A percentile compares a stretch with the other conserved stretches of the same genome.
Conservation (phyloP, 2,329 filamentous ascomycete genomes). For the Epichloe glyceriae region DNA sequence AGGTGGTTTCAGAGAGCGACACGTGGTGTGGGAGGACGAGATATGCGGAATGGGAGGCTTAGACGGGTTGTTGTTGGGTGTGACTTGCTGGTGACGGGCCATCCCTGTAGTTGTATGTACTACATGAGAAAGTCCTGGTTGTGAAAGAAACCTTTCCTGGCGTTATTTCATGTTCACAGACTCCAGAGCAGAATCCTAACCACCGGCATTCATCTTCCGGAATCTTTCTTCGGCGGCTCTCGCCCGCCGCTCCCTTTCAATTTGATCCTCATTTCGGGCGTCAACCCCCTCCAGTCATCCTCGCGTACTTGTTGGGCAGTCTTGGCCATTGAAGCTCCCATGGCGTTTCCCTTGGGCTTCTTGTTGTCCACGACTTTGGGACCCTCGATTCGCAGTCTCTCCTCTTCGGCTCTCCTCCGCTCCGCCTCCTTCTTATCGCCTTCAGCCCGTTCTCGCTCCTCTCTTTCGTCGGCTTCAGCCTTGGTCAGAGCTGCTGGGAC, state of each 20-base stretch:
- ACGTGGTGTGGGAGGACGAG: too few relatives aligned
- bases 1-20: too few relatives aligned
- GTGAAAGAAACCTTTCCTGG: too few relatives aligned
- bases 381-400: conserved; percentile 56
- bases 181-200: conserved; percentile 6
- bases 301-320: conserved; percentile 69
- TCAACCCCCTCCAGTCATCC: conserved; percentile 74
- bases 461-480: conserved; percentile 56
- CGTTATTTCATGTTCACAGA: too few relatives aligned
- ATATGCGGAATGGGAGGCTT: too few relatives aligned
- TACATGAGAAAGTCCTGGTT: too few relatives aligned
- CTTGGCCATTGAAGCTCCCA: conserved; percentile 46
- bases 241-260: conserved; percentile 77
- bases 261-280: conserved; percentile 71
- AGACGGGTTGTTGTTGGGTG: too few relatives aligned
- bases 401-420: conserved; percentile 60
- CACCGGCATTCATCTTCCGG: conserved; percentile 37
- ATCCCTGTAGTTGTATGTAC: too few relatives aligned
- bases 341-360: conserved; percentile 37
- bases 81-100: too few relatives aligned
- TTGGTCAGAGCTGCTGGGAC: conserved; percentile 61
- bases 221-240: conserved; percentile 85
- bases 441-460: conserved; percentile 57
- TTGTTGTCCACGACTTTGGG: conserved; percentile 39
- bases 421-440: conserved; percentile 55